A percentile compares a stretch with the other conserved stretches of the same genome.
These are phyloP conservation scores for Verticillium isaacii DNA, from an alignment of 2,329 filamentous ascomycete genomes.

Conservation along the genomic window DNA sequence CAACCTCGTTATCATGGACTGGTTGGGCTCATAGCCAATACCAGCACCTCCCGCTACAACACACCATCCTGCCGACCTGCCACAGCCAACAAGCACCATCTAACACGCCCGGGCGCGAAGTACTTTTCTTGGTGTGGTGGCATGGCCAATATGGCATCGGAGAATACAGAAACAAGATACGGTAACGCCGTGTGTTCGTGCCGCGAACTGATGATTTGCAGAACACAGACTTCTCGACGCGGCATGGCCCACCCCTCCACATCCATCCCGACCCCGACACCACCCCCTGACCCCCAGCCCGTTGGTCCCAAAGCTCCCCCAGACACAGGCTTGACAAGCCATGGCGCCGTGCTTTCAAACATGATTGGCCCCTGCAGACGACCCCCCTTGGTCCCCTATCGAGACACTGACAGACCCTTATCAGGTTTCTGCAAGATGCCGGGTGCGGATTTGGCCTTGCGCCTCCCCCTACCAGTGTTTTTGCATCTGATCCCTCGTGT, in stretches of 20 bases:
- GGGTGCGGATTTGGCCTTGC: conserved; percentile 7
- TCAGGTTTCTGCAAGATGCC: conserved; percentile 10
- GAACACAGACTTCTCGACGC: neutral
- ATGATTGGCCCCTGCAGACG: neutral
- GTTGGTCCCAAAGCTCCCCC: neutral
- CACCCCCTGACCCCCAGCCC: neutral
- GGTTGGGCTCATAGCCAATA: neutral
- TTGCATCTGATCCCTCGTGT: conserved; percentile 2
- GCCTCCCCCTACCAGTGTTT: neutral
- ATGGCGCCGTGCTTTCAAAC: neutral
- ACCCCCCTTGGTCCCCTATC: neutral
- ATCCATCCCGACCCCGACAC: neutral
- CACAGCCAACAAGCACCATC: neutral
- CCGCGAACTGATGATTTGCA: neutral
- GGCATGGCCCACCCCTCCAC: neutral
- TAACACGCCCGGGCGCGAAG: neutral
- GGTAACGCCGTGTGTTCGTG: neutral
- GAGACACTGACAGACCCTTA: conserved; percentile 5
- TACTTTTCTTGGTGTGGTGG: too few species aligned
- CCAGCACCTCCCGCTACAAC: neutral
- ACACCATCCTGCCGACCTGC: neutral
- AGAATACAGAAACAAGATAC: neutral
- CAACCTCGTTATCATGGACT: neutral
- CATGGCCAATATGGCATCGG: neutral
- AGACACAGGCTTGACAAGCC: conserved; percentile 2